Evolutionary conservation across 75 land plant species (phyloP).

Genomic region (Sequoiadendron giganteum): DNA sequence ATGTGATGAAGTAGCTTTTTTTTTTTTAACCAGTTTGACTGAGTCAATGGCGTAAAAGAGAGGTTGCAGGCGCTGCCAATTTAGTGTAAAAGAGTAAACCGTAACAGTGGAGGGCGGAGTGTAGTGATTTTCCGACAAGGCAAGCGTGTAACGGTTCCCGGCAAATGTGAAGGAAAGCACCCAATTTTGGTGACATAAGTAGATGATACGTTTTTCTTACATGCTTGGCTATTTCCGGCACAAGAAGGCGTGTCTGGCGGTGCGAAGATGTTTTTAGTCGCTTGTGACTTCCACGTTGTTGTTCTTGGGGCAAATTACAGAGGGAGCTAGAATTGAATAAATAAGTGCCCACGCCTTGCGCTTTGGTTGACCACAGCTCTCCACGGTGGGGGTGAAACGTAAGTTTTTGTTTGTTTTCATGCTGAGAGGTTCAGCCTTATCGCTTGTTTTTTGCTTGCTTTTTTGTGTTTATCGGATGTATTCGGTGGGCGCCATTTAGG

Average conservation of each 20-base stretch:
- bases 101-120: background rate
- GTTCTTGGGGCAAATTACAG: background rate
- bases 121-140: background rate
- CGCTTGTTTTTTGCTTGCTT: background rate
- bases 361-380: background rate
- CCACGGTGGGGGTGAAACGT: background rate
- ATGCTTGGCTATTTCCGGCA: constrained; percentile 7
- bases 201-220: background rate
- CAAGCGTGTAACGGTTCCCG: background rate
- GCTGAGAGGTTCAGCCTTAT: background rate
- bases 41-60: constrained; percentile 6
- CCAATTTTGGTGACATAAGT: constrained; percentile 5
- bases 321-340: background rate
- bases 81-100: background rate
- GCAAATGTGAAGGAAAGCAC: constrained; percentile 3
- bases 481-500: constrained; percentile 1
- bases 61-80: background rate
- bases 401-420: background rate
- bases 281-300: background rate
- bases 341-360: background rate
- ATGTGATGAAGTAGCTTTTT: background rate
- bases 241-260: background rate
- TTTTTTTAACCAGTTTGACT: background rate
- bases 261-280: background rate
- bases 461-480: background rate